Evolutionary conservation across 2,329 filamentous ascomycete species (phyloP), one percentile per base, ranked within the genome.

Genomic region (Purpureocillium lavendulum): DNA sequence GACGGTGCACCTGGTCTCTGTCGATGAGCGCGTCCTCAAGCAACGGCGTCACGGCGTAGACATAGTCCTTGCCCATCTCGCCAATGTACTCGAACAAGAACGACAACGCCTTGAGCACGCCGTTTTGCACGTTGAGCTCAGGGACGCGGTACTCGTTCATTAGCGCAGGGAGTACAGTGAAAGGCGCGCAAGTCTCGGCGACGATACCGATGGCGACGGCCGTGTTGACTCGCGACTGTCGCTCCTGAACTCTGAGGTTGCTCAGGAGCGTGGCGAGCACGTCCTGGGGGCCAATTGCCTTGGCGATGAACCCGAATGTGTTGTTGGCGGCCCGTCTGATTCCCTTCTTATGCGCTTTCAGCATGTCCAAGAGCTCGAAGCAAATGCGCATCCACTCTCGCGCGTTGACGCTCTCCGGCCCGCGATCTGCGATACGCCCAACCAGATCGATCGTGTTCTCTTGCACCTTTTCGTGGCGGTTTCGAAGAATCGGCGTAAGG

Each of bases 341-440:
- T 49, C 92, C 94, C 74, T 98, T 98, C 69, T 98, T 98, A 72
- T 98, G 92, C 7, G 92, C 92, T 66, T 98, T 98, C 55, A 98
- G 77, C 92, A 98, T 98, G 65, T 98, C 92, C 24, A 98, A 79
- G 39, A 98, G 72, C 68, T 98, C 92, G 63, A 98, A 98, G 67
- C 92, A 98, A 60, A 98, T 98, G 59, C 92, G 82, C 94, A 98
- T 98, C 92, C 92, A 98, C 65, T 98, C 92, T 55, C 92, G 80
- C 12, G 92, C 89, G 57, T 95, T 95, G 58, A 98, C 92, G 47
- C 85, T 90, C 63, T 98, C 92, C 1, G 92, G 89, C 1, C 92
- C 94, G 49, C 92, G 85, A 64, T 98, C 92, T 13, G 94, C 92
- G 52, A 98, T 97, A 71, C 92, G 90, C 40, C 92, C 92, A 15